A percentile compares a stretch with the other conserved stretches of the same genome.
These are phyloP conservation scores for Tetrapisispora phaffii DNA, from an alignment of 805 yeast genomes.

Conservation along the genomic window DNA sequence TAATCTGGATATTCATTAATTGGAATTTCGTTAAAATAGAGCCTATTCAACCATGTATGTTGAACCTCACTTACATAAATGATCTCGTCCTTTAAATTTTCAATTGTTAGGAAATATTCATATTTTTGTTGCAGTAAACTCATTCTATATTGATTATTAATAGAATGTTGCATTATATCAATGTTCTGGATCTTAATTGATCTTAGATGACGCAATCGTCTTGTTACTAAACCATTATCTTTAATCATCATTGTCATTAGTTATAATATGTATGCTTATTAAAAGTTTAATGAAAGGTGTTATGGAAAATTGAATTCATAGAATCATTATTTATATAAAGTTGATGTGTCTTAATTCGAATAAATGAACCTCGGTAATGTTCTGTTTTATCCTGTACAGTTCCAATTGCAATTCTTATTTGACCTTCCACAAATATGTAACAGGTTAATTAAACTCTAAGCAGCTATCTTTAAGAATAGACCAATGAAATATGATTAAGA, in stretches of 20 bases:
- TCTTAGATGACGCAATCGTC: conserved; percentile 22
- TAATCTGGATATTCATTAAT: conserved; percentile 9
- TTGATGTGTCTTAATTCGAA: background rate
- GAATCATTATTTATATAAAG: background rate
- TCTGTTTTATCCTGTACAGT: too few relatives aligned
- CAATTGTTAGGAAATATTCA: conserved; percentile 19
- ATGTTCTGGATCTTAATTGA: conserved; percentile 15
- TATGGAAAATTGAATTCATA: background rate
- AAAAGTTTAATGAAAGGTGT: background rate
- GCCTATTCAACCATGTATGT: conserved; percentile 7
- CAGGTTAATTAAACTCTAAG: too few relatives aligned
- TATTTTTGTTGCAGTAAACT: conserved; percentile 5
- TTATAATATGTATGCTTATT: too few relatives aligned
- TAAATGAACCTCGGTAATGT: background rate
- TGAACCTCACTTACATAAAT: conserved; percentile 25
- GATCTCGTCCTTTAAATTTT: conserved; percentile 11
- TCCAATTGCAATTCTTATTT: too few relatives aligned
- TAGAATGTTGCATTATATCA: background rate
- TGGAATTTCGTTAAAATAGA: conserved; percentile 23
- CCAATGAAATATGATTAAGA: too few relatives aligned
- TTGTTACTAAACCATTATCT: conserved; percentile 10
- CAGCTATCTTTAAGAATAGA: too few relatives aligned
- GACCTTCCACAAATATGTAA: too few relatives aligned
- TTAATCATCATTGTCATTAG: conserved; percentile 1
- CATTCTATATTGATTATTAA: too few relatives aligned